Base-by-base conservation (phyloP, 345 rosid species). In the Physaria fendleri region DNA sequence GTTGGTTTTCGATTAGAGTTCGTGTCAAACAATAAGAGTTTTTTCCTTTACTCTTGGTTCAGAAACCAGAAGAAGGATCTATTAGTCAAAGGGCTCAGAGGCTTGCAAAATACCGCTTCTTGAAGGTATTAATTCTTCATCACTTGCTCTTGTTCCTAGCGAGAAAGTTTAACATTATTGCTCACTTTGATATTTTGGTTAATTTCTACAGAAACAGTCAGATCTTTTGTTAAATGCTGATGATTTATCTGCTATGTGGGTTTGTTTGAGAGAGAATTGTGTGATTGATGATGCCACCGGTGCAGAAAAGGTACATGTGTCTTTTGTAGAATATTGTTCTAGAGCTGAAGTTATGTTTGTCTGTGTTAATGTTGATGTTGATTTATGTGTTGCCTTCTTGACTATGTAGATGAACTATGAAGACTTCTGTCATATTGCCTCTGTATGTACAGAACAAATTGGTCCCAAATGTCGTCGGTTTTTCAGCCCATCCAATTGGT, bases 171-270 rank as follows among this genome's bases (percentile, higher is more conserved):
- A n/a, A n/a, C n/a, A n/a, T n/a, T n/a, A n/a, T n/a, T n/a, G n/a
- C n/a, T 41, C 20, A 17, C 17, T 39, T 40, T 8, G 22, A 6
- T 32, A 9, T 69, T 23, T 40, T 40, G 14, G 28, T 48, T 76
- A 35, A 40, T 55, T 60, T 69, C 55, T 80, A 69, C 95, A 93
- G 99, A 93, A 90, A 66, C 99, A 93, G 79, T 87, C 97, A 3
- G 99, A 93, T 84, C 85, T 87, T 59, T 73, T 93, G 74, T 79
- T 90, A 38, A 93, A 93, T 39, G 91, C 96, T 8, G 99, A 93
- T 75, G 99, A 93, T 74, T 79, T 93, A 66, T 95, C 92, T 80
- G 96, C 96, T 43, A 93, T 93, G 99, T 93, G 97, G 99, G 85
- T 78, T 75, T 93, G 96, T 80, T 78, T 93, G 73, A 83, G 99